Evolutionary conservation across 2,329 filamentous ascomycete genomes (phyloP).

Genomic region (Calonectria fujianensis): DNA sequence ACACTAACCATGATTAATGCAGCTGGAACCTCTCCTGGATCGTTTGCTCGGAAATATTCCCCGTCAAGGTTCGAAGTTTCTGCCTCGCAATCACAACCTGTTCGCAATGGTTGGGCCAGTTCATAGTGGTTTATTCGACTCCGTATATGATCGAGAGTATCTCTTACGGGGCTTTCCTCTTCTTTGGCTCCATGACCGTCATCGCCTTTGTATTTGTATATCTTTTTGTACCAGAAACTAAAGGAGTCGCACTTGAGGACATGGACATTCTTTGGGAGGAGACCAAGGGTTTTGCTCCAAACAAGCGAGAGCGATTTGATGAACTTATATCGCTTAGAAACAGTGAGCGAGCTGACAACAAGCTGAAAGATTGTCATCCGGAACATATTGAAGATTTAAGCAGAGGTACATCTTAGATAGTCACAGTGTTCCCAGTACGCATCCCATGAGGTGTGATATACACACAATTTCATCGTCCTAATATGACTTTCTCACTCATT

Average conservation of each 20-base stretch:
- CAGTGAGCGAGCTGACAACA: not conserved
- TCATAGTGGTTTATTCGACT: constrained; percentile 55
- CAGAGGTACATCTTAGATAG: not conserved
- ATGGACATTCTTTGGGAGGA: constrained; percentile 53
- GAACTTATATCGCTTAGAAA: constrained; percentile 21
- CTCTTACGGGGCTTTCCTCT: constrained; percentile 41
- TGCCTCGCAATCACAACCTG: constrained; percentile 54
- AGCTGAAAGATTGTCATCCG: not conserved
- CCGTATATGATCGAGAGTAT: constrained; percentile 56
- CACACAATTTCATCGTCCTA: not conserved
- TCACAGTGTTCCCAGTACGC: not conserved
- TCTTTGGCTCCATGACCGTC: constrained; percentile 46
- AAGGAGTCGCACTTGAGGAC: constrained; percentile 52
- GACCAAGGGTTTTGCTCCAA: constrained; percentile 30
- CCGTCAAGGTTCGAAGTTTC: constrained; percentile 54
- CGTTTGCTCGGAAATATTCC: constrained; percentile 55
- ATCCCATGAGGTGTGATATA: not conserved
- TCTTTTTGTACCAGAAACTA: constrained; percentile 51
- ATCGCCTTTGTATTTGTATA: constrained; percentile 41
- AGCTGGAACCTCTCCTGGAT: constrained; percentile 47
- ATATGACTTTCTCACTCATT: too few species aligned
- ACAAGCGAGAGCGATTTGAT: constrained; percentile 24
- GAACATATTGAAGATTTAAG: not conserved
- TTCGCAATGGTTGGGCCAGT: constrained; percentile 58
- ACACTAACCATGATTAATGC: not conserved